Evolutionary conservation across 192 early-diverging fungal species (phyloP).

Genomic region (Chytriomyces hyalinus): DNA sequence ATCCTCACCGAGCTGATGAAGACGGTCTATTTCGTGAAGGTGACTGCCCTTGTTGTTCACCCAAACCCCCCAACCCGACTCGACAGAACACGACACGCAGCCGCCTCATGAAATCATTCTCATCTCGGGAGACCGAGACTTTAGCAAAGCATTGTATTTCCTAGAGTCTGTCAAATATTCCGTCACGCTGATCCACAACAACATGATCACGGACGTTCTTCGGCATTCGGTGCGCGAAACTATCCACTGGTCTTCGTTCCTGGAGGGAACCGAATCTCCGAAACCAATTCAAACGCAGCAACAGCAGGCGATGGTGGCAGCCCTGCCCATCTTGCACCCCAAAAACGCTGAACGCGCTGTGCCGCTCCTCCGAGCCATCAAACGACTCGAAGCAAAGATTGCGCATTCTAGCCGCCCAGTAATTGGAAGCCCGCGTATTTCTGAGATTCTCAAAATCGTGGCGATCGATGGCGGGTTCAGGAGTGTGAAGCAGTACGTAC

Average conservation of each 20-base stretch:
- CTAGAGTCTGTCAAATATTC: slow-evolving; percentile 12
- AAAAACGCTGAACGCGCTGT: background rate
- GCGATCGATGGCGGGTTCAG: background rate
- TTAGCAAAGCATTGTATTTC: slow-evolving; percentile 12
- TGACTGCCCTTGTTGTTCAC: no score
- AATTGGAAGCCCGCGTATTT: background rate
- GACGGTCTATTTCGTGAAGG: slow-evolving; percentile 12
- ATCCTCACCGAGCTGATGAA: slow-evolving; percentile 28
- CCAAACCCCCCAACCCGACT: no score
- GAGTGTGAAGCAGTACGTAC: background rate
- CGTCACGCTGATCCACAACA: slow-evolving; percentile 12
- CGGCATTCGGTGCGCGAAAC: slow-evolving; percentile 10
- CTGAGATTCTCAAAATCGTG: background rate
- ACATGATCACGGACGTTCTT: slow-evolving; percentile 15
- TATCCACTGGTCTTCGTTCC: slow-evolving; percentile 7
- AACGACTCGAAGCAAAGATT: background rate
- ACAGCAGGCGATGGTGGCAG: background rate
- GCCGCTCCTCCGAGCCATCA: slow-evolving; percentile 14
- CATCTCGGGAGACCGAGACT: slow-evolving; percentile 33
- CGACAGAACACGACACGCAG: no score
- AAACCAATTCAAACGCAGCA: background rate
- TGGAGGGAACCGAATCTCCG: background rate
- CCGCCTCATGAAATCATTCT: slow-evolving; percentile 24
- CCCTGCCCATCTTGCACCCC: background rate
- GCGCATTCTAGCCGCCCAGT: background rate